Evolutionary conservation across 305 asterid genomes (phyloP).

Genomic region (Fraxinus baroniana): DNA sequence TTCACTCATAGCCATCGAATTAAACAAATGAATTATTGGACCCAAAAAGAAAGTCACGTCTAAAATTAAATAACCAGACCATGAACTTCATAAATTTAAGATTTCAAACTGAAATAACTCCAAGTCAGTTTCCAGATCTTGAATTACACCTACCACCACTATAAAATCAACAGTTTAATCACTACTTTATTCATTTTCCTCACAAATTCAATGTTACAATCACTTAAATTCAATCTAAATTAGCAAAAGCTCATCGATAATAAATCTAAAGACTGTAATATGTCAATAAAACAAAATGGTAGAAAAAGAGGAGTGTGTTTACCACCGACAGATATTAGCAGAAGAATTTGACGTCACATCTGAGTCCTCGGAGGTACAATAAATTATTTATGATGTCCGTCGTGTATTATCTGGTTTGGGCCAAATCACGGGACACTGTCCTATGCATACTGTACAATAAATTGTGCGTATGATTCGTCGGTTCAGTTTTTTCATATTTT

Average conservation of each 20-base stretch:
- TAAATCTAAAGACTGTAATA: constrained; percentile 19
- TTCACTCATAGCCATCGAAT: background rate
- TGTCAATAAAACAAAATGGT: constrained; percentile 11
- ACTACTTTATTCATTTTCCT: constrained; percentile 5
- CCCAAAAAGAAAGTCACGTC: background rate
- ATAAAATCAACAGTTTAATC: constrained; percentile 16
- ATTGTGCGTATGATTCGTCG: too few relatives aligned
- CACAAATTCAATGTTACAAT: constrained; percentile 26
- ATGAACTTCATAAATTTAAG: constrained; percentile 18
- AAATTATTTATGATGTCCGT: too few relatives aligned
- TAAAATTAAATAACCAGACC: constrained; percentile 14
- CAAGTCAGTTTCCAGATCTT: constrained; percentile 30
- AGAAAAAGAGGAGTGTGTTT: constrained; percentile 22
- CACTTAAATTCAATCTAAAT: constrained; percentile 27
- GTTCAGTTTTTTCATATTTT: too few relatives aligned
- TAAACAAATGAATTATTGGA: background rate
- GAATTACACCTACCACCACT: constrained; percentile 24
- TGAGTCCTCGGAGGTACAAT: constrained; percentile 27
- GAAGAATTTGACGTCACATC: constrained; percentile 49
- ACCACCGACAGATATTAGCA: constrained; percentile 66
- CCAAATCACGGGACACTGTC: too few relatives aligned
- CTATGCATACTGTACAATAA: too few relatives aligned
- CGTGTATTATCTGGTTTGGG: too few relatives aligned
- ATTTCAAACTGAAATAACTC: constrained; percentile 9
- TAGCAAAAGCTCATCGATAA: background rate